A percentile compares a stretch with the other conserved stretches of the same genome.
Evolutionary conservation across 2,329 filamentous ascomycete species (phyloP).

Genomic region (Xylaria sp.): DNA sequence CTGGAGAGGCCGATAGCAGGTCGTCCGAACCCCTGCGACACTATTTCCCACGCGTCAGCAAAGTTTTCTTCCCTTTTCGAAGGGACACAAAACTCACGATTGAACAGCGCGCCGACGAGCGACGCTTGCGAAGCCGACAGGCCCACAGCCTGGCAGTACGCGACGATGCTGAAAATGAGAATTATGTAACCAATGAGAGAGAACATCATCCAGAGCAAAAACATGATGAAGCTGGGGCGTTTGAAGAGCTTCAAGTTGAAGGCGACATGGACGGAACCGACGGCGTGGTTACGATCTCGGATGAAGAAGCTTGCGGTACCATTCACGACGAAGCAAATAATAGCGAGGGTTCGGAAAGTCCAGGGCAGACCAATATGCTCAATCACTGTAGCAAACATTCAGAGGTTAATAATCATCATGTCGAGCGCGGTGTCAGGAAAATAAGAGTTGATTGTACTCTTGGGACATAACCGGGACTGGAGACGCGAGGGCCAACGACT

Average conservation of each 20-base stretch:
- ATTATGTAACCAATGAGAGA: constrained; percentile 79
- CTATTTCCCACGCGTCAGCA: constrained; percentile 40
- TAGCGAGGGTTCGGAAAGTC: constrained; percentile 59
- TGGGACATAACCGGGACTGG: too few relatives aligned
- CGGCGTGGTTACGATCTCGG: constrained; percentile 75
- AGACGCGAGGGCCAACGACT: neutral
- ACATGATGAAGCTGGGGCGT: constrained; percentile 69
- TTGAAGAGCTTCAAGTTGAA: constrained; percentile 73
- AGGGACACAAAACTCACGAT: constrained; percentile 57
- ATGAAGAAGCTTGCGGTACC: constrained; percentile 70
- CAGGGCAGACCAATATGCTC: constrained; percentile 70
- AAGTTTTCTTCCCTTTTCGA: neutral
- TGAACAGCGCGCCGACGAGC: constrained; percentile 77
- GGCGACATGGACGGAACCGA: constrained; percentile 72
- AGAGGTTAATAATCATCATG: neutral
- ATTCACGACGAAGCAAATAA: constrained; percentile 61
- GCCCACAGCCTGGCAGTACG: constrained; percentile 76
- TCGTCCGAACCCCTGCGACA: constrained; percentile 73
- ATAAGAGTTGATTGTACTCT: neutral
- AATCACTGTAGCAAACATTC: constrained; percentile 58
- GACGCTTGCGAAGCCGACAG: constrained; percentile 74
- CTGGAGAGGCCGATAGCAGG: constrained; percentile 78
- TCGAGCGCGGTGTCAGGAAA: neutral
- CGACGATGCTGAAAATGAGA: constrained; percentile 79
- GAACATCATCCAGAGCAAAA: constrained; percentile 75